Evolutionary conservation across 257 asterid species (phyloP), one percentile per base, ranked within the genome.

Genomic region (Solanum neorickii): DNA sequence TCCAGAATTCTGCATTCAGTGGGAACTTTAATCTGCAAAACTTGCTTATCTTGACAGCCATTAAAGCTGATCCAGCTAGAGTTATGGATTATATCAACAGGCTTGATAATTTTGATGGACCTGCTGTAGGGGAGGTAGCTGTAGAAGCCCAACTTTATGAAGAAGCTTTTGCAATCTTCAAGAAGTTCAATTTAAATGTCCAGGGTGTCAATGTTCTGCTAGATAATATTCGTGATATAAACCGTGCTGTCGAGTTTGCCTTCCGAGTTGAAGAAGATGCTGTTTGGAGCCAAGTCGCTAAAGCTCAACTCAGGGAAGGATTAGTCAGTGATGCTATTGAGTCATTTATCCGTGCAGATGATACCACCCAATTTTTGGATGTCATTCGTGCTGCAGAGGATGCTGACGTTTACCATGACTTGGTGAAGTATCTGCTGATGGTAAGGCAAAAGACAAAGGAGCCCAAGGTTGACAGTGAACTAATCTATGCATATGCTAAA

Each of bases 271-370:
- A 97, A 89, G 99, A 97, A 90, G 99, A 95, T 89, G 95, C 96
- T 72, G 99, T 97, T 47, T 97, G 99, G 99, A 97, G 99, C 86
- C 98, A 97, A 89, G 99, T 97, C 80, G 99, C 96, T 92, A 97
- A 92, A 93, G 98, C 99, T 88, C 99, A 97, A 88, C 96, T 97
- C 56, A 90, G 98, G 90, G 99, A 97, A 87, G 98, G 98, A 89
- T 91, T 97, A 66, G 94, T 96, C 73, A 96, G 99, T 73, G 99
- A 97, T 91, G 99, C 99, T 83, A 97, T 97, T 65, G 99, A 97
- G 83, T 97, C 99, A 72, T 97, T 96, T 89, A 97, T 97, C 86
- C 98, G 99, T 83, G 99, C 99, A 84, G 99, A 95, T 69, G 99
- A 97, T 88, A 94, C 96, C 85, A 97, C 99, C 77, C 94, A 93